Evolutionary conservation across 345 rosid genomes (phyloP), one percentile per base, ranked within the genome.

Genomic region (Conringia planisiliqua): DNA sequence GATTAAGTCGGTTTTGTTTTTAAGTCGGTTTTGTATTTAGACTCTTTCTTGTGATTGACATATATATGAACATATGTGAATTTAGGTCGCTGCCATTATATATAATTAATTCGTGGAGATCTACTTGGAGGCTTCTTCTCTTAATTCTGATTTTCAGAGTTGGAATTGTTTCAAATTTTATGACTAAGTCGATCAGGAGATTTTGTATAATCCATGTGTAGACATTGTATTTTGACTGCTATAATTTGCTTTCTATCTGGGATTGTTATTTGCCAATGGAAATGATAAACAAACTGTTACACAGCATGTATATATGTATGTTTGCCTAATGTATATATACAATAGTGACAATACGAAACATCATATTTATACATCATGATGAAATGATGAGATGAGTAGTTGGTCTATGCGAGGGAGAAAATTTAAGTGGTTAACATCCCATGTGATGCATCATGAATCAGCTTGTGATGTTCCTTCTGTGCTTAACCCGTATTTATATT

Each of bases 381-480:
- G 26, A 54, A 54, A 54, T 38, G 26, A 38, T n/a, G 52, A 33
- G 43, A 43, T 1, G 16, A 30, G 2, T 35, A 10, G 10, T 47
- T 59, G 27, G 48, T 70, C 7, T 18, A 18, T 30, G 22, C 33
- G 32, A 50, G 7, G 5, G 57, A 47, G 56, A 16, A 5, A 10
- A 59, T 35, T 36, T n/a, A 35, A 30, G 54, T 29, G 13, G 32
- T 44, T 20, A 32, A 20, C 18, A 42, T 35, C 48, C 48, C 68
- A 71, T 36, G 75, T 71, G 67, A 35, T 60, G 67, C 57, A 59
- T 44, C 17, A 24, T 47, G 27, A 57, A 47, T 35, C 16, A 43
- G 44, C 66, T 58, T 58, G 66, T 44, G 35, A 29, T 61, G 61
- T 50, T 61, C 39, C 67, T 71, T 47, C 17, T 32, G 27, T 35